These are phyloP conservation scores for Closterium sp. DNA, from an alignment of 139 green algal genomes.

Conservation along the genomic window DNA sequence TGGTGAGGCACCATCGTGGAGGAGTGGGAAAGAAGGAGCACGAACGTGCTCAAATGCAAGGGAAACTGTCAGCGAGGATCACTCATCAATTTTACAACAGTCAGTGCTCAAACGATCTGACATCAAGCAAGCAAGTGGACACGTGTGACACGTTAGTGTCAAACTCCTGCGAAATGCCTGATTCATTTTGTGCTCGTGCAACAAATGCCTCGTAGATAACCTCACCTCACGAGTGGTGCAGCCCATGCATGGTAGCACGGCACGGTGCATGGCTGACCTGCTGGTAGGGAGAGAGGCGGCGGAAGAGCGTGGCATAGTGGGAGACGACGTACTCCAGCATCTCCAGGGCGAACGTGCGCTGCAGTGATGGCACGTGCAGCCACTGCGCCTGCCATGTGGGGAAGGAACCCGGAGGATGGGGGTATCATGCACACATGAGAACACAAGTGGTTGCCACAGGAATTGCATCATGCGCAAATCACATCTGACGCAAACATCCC, in stretches of 20 bases:
- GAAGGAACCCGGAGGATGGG: not conserved
- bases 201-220: too few species aligned
- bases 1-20: not conserved
- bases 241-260: too few species aligned
- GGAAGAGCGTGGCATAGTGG: constrained; percentile 45
- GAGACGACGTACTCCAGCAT: constrained; percentile 52
- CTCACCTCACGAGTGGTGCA: too few species aligned
- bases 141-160: too few species aligned
- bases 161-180: too few species aligned
- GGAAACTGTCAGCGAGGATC: not conserved
- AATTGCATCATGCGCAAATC: not conserved
- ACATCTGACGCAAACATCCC: too few species aligned
- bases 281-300: constrained; percentile 15
- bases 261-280: constrained; percentile 8
- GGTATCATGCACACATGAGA: not conserved
- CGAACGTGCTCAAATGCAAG: not conserved
- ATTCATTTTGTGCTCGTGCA: too few species aligned
- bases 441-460: not conserved
- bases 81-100: too few species aligned
- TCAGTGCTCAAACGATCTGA: too few species aligned
- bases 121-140: too few species aligned
- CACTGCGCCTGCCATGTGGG: constrained; percentile 19
- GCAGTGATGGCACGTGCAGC: constrained; percentile 36
- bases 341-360: constrained; percentile 46
- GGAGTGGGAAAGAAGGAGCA: not conserved